Evolutionary conservation across 352 stramenopile species (phyloP).

Genomic region (Thalassiosira gravida): DNA sequence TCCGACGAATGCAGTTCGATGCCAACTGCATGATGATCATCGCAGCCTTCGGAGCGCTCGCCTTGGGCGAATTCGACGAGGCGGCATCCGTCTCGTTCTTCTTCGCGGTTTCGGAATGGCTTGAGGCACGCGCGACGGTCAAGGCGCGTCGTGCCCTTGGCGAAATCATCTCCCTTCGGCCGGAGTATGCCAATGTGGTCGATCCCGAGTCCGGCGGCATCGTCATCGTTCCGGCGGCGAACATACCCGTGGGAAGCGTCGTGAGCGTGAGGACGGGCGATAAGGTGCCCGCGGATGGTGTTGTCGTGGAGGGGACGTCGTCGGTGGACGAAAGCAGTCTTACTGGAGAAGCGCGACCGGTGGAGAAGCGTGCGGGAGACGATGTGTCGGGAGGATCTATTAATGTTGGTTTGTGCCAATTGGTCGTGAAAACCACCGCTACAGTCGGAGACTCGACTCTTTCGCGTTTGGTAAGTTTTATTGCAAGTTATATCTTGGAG

Average conservation of each 20-base stretch:
- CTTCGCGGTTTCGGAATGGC: slow-evolving; percentile 81
- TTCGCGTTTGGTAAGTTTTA: slow-evolving; percentile 62
- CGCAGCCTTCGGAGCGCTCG: slow-evolving; percentile 68
- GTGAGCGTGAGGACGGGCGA: slow-evolving; percentile 91
- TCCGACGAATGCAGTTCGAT: slow-evolving; percentile 78
- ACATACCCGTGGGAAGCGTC: slow-evolving; percentile 86
- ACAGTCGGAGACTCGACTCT: slow-evolving; percentile 81
- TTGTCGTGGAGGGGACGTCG: slow-evolving; percentile 88
- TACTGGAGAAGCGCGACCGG: slow-evolving; percentile 91
- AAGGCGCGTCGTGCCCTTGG: slow-evolving; percentile 73
- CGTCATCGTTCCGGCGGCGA: slow-evolving; percentile 71
- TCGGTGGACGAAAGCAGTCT: slow-evolving; percentile 93
- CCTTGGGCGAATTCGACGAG: slow-evolving; percentile 81
- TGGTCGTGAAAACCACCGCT: slow-evolving; percentile 72
- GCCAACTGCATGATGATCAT: slow-evolving; percentile 87
- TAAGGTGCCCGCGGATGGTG: slow-evolving; percentile 91
- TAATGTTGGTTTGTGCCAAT: slow-evolving; percentile 68
- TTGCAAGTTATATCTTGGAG: neutral
- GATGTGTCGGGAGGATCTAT: slow-evolving; percentile 81
- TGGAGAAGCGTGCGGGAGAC: slow-evolving; percentile 77
- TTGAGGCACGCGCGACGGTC: slow-evolving; percentile 74
- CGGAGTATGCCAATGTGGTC: slow-evolving; percentile 83
- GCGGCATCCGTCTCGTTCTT: slow-evolving; percentile 84
- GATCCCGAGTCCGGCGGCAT: slow-evolving; percentile 59
- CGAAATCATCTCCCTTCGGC: slow-evolving; percentile 74